Evolutionary conservation across 495 filamentous ascomycete genomes (phyloP).

Genomic region (Rhypophila decipiens): DNA sequence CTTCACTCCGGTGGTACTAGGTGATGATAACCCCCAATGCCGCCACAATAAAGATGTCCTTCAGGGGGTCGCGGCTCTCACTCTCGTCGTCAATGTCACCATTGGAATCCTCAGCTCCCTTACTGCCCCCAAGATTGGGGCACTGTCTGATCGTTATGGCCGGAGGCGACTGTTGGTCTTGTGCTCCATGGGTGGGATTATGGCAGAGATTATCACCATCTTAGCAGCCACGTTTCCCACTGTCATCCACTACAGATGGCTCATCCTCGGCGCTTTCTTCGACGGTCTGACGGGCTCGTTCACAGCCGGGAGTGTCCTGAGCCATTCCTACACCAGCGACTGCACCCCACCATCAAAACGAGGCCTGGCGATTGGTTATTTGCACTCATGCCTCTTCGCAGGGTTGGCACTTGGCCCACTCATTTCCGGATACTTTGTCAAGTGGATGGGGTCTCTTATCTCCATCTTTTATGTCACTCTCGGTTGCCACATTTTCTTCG

Average conservation of each 20-base stretch:
- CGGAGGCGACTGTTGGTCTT: constrained; percentile 64
- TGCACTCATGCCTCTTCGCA: constrained; percentile 80
- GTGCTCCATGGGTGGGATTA: constrained; percentile 58
- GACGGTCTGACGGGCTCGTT: constrained; percentile 87
- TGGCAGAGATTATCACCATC: constrained; percentile 68
- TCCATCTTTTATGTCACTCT: constrained; percentile 74
- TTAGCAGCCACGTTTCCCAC: constrained; percentile 70
- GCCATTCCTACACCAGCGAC: constrained; percentile 80
- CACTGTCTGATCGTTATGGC: constrained; percentile 83
- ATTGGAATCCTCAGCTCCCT: constrained; percentile 67
- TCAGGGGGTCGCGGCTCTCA: constrained; percentile 67
- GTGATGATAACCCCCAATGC: constrained; percentile 67
- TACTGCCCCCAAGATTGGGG: constrained; percentile 73
- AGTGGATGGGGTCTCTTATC: constrained; percentile 59
- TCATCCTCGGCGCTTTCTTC: constrained; percentile 65
- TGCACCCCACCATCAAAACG: constrained; percentile 73
- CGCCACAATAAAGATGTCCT: constrained; percentile 60
- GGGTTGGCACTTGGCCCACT: constrained; percentile 82
- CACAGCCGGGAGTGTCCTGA: constrained; percentile 70
- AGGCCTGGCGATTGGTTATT: constrained; percentile 80
- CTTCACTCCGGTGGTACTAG: constrained; percentile 58
- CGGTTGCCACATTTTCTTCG: constrained; percentile 62
- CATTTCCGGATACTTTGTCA: constrained; percentile 68
- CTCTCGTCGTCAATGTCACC: constrained; percentile 63
- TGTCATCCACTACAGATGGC: constrained; percentile 58